Base-by-base conservation (phyloP, 2,329 filamentous ascomycete genomes). In the Tolypocladium paradoxum region DNA sequence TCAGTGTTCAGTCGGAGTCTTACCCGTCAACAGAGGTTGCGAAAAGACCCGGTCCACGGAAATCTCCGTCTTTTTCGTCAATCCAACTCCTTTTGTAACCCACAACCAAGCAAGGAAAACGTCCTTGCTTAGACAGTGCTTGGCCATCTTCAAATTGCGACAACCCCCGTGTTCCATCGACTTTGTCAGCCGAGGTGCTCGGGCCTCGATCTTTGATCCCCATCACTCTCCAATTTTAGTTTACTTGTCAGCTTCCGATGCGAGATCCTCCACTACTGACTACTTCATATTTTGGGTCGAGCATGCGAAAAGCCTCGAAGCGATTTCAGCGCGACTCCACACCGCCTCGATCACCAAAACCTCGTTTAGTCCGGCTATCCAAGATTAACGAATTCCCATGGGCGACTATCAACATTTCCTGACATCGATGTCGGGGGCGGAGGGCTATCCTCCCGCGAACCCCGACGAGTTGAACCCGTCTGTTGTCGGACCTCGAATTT, bases 381-480 rank as follows among this genome's bases (percentile, higher is more conserved):
- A 5, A 18, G 16, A 31, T 9, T 3, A 50, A 49, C 4, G 1
- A 29, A 49, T 27, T 16, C 6, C 57, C 54, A 82, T 82, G 79
- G 74, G 74, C 62, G 77, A 80, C 57, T 81, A 82, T 58, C 75
- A 77, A 50, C 73, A 76, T 57, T 80, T 81, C 60, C 68, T 81
- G 53, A 72, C 76, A 59, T 76, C 76, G 35, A 74, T 78, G 72
- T 70, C 74, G 54, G 76, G 73, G 52, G 67, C 69, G 50, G 70
- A 68, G 48, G 66, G 69, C 47, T 70, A 70, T 55, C 65, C 70
- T 48, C 64, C 61, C 53, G 62, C 63, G 18, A 73, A 66, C 43
- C 65, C 69, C 43, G 71, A 73, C 49, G 74, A 75, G 56, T 64
- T 67, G 54, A 68, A 68, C 49, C 65, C 68, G 40, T 65, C 69